Evolutionary conservation across 495 filamentous ascomycete species (phyloP).

Genomic region (Xylaria castorea): DNA sequence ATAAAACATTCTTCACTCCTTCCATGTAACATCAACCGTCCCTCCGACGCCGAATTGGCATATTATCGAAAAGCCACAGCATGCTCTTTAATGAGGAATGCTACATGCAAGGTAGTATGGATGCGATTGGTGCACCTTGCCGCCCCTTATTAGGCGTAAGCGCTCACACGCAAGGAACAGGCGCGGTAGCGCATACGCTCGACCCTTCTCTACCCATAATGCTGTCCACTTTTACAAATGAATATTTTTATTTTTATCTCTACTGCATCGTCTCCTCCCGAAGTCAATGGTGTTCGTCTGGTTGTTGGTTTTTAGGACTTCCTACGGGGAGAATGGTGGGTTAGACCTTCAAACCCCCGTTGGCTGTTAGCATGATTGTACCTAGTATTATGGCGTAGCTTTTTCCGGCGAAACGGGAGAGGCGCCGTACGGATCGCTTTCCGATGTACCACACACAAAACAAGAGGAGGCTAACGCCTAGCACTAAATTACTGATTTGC

Average conservation of each 20-base stretch:
- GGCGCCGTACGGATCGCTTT: slow-evolving; percentile 18
- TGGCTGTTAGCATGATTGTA: background rate
- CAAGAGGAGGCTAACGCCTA: background rate
- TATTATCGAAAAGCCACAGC: background rate
- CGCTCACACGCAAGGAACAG: slow-evolving; percentile 5
- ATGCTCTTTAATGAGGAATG: background rate
- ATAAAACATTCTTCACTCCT: slow-evolving; percentile 9
- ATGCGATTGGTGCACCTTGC: slow-evolving; percentile 18
- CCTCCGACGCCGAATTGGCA: background rate
- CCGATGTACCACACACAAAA: background rate
- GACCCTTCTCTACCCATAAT: background rate
- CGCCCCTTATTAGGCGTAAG: slow-evolving; percentile 19
- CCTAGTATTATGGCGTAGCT: background rate
- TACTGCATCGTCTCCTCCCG: background rate
- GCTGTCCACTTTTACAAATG: background rate
- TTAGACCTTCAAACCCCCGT: background rate
- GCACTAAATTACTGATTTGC: background rate
- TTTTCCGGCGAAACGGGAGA: slow-evolving; percentile 11
- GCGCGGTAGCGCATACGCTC: background rate
- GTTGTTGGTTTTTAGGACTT: background rate
- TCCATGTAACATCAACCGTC: background rate
- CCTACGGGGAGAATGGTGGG: background rate
- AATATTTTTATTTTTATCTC: background rate
- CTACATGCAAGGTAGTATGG: background rate
- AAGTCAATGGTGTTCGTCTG: background rate